Evolutionary conservation across 495 filamentous ascomycete genomes (phyloP).

Genomic region (Hyaloscypha bicolor): DNA sequence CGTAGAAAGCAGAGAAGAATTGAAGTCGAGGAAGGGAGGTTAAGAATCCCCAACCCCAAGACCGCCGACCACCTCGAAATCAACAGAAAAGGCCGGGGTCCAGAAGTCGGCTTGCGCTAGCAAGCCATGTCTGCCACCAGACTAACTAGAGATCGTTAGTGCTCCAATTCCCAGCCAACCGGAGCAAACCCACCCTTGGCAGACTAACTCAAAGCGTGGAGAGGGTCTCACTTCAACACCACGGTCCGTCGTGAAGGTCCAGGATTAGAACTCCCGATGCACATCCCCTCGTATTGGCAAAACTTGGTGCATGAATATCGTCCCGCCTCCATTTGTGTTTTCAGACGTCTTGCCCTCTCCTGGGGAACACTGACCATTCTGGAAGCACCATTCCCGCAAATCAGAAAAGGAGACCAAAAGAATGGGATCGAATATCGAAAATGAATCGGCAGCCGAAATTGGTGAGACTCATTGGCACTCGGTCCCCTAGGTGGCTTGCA

Average conservation of each 20-base stretch:
- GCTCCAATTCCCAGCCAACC: conserved; percentile 11
- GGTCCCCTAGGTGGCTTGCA: not conserved
- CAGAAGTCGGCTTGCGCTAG: conserved; percentile 5
- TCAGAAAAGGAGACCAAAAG: not conserved
- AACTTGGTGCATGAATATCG: not conserved
- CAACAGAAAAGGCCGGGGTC: conserved; percentile 17
- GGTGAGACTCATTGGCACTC: not conserved
- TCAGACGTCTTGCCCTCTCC: not conserved
- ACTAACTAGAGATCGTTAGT: conserved; percentile 2
- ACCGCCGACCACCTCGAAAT: conserved; percentile 24
- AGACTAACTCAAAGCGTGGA: not conserved
- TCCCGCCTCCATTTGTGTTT: not conserved
- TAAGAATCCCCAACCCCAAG: not conserved
- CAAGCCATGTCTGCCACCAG: not conserved
- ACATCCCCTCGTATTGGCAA: conserved; percentile 6
- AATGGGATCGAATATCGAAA: conserved; percentile 9
- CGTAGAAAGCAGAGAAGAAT: conserved; percentile 6
- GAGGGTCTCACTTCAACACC: conserved; percentile 9
- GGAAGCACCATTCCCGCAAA: not conserved
- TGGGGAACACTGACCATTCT: not conserved
- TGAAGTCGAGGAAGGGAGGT: conserved; percentile 4
- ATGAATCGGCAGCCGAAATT: conserved; percentile 11
- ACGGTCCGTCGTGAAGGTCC: not conserved
- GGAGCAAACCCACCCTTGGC: conserved; percentile 5
- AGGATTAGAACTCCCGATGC: conserved; percentile 19